Evolutionary conservation across 2,329 filamentous ascomycete species (phyloP), one percentile per base, ranked within the genome.

Genomic region (Botrytis tulipae): DNA sequence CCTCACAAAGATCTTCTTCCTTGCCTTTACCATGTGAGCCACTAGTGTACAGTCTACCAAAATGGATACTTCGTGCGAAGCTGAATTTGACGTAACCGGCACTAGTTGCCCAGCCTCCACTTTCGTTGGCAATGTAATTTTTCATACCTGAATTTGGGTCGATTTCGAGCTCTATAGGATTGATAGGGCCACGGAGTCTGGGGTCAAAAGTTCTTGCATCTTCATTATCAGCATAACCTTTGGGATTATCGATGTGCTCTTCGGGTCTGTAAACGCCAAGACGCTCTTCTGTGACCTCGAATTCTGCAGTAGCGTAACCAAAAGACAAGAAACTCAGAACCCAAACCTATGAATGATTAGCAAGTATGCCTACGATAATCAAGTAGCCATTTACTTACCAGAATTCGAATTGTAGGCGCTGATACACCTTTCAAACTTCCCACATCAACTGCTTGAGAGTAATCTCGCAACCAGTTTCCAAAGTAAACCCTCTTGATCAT

Each of bases 71-170:
- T 74, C 92, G 88, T 22, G 87, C 86, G 75, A 96, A 86, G 78
- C 92, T 94, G 83, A 89, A 93, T 77, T 91, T 90, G 74, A 97
- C 87, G 79, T 95, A 98, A 57, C 93, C 95, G 12, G 93, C 86
- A 76, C 94, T 97, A 32, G 96, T 99, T 1, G 95, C 93, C 93
- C 95, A 98, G 59, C 89, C 88, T 7, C 94, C 93, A 22, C 84
- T 85, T 82, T 98, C 95, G 79, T 98, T 98, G 74, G 95, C 91
- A 77, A 99, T 98, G 82, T 99, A 99, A 82, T 98, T 98, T 83
- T 98, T 99, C 95, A 99, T 97, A n/a, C 95, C 95, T 1, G 93
- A 96, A 9, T 87, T 84, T 48, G 84, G 84, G 79, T 96, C 93
- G 73, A 96, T 88, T 74, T 93, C 90, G 32, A 93, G 88, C 80